Evolutionary conservation across 2,329 filamentous ascomycete species (phyloP), one percentile per base, ranked within the genome.

Genomic region (Dryadomyces quercus-mongolicae): DNA sequence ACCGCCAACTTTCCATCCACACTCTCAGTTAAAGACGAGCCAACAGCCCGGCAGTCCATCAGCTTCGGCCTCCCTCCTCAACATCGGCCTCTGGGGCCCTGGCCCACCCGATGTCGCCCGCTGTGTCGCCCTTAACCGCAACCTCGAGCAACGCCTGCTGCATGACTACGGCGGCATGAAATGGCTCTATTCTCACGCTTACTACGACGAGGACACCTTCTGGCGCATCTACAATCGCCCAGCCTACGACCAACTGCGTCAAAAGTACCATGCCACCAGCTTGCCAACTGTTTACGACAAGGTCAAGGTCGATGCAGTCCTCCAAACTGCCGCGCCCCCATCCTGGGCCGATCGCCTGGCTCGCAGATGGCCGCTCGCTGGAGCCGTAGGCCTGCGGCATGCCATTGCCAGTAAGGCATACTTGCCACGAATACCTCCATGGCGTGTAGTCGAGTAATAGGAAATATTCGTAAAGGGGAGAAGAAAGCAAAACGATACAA

Each of bases 131-230:
- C 79, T 80, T 60, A 94, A 94, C 68, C 78, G 84, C 36, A 75
- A 74, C 46, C 74, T 94, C 20, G 89, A 94, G 70, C 69, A 72
- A 20, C 85, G 85, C 63, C 77, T 91, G 4, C 72, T 73, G 49
- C 21, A 44, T 52, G 74, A 81, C 59, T 76, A 93, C 1, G 82
- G 83, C 49, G 89, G 88, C 2, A 80, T 86, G 72, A 94, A 94
- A 71, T 93, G 88, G 85, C 72, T 94, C 13, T 94, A 95, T 67
- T 88, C 88, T 2, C 86, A 92, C 63, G 85, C 87, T 0, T 94
- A 90, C 70, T 93, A 93, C 66, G 76, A 78, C n/a, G 78, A 86
- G 63, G 70, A 76, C 0, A 80, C 86, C 63, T 89, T 87, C 68
- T 87, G 83, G 82, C 62, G 69, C 38, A 71, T 82, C 52, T 87